These are phyloP conservation scores for Sporobolomyces phaffii DNA, from an alignment of 768 basidiomycete genomes.

Conservation along the genomic window DNA sequence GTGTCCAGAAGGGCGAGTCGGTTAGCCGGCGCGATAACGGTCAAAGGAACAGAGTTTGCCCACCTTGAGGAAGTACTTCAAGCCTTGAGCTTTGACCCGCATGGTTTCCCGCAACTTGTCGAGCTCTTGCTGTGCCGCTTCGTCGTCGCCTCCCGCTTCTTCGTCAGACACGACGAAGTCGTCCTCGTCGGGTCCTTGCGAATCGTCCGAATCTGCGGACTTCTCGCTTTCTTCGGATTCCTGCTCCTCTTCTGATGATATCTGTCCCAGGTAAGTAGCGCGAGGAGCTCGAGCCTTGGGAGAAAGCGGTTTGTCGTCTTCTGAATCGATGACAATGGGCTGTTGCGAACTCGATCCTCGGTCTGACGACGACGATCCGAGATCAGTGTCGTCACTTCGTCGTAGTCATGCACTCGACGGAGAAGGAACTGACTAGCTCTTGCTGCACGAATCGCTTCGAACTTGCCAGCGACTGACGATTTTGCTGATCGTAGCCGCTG, in stretches of 20 bases:
- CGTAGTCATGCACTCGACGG: no score
- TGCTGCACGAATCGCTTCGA: constrained; percentile 1
- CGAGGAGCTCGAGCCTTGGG: background rate
- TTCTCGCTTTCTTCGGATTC: background rate
- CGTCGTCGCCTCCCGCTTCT: background rate
- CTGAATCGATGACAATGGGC: background rate
- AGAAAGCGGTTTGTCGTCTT: background rate
- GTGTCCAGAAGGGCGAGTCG: background rate
- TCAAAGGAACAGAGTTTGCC: background rate
- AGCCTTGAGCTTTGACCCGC: background rate
- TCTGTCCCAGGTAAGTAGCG: background rate
- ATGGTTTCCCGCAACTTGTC: background rate
- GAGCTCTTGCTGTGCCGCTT: background rate
- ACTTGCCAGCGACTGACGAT: background rate
- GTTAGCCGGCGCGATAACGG: background rate
- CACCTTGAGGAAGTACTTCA: constrained; percentile 2
- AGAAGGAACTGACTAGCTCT: background rate
- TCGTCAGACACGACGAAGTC: constrained; percentile 3
- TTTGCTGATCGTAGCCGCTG: background rate
- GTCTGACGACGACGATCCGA: no score
- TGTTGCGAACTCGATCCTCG: background rate
- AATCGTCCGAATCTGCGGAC: background rate
- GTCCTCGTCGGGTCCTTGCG: background rate
- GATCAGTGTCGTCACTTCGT: no score
- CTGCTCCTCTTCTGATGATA: background rate